Conservation (phyloP, 805 yeast species). For the Cyberlindnera maclurae region DNA sequence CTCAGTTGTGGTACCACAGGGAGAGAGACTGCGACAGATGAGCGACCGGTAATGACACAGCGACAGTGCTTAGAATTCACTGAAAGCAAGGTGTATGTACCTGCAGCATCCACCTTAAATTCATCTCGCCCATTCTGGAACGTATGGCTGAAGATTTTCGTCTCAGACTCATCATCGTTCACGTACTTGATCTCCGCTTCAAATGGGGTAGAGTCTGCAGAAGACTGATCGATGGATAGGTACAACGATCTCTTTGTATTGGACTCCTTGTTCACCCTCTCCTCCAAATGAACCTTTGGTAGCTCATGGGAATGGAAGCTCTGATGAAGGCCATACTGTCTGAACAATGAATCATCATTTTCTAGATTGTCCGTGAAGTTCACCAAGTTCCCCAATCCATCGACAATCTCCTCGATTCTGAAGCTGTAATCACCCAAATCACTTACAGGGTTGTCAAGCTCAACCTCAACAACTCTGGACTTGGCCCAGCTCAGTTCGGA, state of each 20-base stretch:
- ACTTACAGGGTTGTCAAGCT: constrained; percentile 34
- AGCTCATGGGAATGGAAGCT: constrained; percentile 47
- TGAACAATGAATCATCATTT: constrained; percentile 22
- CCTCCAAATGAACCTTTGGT: constrained; percentile 44
- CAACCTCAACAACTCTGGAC: constrained; percentile 35
- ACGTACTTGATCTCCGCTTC: constrained; percentile 27
- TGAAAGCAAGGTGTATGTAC: constrained; percentile 50
- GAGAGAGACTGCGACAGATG: constrained; percentile 45
- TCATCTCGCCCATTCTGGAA: constrained; percentile 26
- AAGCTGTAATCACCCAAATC: constrained; percentile 50
- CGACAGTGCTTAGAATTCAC: constrained; percentile 59
- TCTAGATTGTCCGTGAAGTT: constrained; percentile 29
- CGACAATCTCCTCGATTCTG: constrained; percentile 49
- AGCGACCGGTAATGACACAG: constrained; percentile 54
- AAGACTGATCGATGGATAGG: constrained; percentile 27
- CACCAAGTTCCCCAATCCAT: constrained; percentile 59
- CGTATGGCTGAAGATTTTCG: constrained; percentile 15
- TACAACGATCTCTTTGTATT: constrained; percentile 32
- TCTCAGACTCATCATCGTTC: constrained; percentile 23
- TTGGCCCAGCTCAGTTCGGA: constrained; percentile 36
- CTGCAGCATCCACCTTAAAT: constrained; percentile 47
- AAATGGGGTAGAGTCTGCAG: constrained; percentile 27
- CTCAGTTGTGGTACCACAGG: constrained; percentile 47
- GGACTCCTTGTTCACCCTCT: constrained; percentile 28
- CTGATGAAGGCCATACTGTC: constrained; percentile 32